These are phyloP conservation scores for Allium cepa DNA, from an alignment of 106 monocot species.

Conservation along the genomic window DNA sequence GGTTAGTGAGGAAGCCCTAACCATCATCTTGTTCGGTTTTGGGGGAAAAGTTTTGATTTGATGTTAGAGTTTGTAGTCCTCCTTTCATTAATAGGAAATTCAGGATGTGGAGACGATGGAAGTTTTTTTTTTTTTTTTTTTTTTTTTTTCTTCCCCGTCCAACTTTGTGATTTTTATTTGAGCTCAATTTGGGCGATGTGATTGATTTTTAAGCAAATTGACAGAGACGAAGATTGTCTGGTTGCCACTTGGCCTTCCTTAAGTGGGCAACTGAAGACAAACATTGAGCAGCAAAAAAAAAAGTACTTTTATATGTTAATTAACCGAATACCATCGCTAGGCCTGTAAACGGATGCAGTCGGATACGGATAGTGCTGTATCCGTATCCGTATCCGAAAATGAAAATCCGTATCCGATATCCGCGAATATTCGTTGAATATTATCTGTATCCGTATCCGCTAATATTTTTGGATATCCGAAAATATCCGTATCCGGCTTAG, in stretches of 20 bases:
- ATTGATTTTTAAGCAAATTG: neutral
- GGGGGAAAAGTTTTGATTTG: neutral
- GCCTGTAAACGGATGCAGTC: too few relatives aligned
- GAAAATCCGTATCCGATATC: too few relatives aligned
- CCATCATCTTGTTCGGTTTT: slow-evolving; percentile 3
- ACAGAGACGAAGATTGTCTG: too few relatives aligned
- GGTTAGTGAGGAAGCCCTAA: neutral
- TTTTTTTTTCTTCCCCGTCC: neutral
- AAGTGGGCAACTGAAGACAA: neutral
- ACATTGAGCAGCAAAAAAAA: neutral
- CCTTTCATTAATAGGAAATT: slow-evolving; percentile 1
- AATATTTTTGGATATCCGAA: too few relatives aligned
- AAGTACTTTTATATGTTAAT: neutral
- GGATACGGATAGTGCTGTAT: too few relatives aligned
- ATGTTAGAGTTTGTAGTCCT: neutral
- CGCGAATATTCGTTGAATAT: too few relatives aligned
- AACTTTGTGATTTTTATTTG: neutral
- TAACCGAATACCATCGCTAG: too few relatives aligned
- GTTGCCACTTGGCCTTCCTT: neutral
- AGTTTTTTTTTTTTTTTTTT: neutral
- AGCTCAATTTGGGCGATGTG: neutral
- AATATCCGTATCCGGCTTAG: too few relatives aligned
- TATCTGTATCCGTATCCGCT: too few relatives aligned
- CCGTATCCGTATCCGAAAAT: too few relatives aligned
- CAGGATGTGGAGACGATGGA: too few relatives aligned